Evolutionary conservation across 805 yeast species (phyloP), one percentile per base, ranked within the genome.

Genomic region (Vanderwaltozyma polyspora): DNA sequence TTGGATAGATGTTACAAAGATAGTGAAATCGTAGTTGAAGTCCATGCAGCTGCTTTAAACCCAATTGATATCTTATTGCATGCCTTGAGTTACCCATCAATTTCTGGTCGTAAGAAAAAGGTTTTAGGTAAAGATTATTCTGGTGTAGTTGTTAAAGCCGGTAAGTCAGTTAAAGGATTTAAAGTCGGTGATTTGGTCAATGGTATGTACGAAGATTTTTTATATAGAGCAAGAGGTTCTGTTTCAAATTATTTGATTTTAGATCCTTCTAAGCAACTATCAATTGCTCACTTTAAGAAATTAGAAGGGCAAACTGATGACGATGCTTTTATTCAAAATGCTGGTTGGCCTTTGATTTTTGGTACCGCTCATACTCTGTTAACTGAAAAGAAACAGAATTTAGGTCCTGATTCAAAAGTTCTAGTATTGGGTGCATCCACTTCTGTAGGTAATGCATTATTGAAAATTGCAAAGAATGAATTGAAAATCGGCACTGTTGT

Each of bases 381-480:
- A 21, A 49, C 51, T 7, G 38, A 47, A 6, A 43, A 46, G 19
- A 50, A 51, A 3, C 62, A 64, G 37, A 52, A 56, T 23, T 57
- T 70, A 15, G 62, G 59, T 25, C 61, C 62, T 9, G 57, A 60
- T 12, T 61, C 73, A 5, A 68, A 65, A 38, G 70, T 79, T 4
- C 62, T 81, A 31, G 66, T 83, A 15, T 60, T 80, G 31, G 94
- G 94, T 25, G 89, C 80, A 18, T 76, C 81, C 7, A 75, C 93
- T 1, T 59, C 77, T 11, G 86, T 79, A 12, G 86, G 87, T 16
- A 51, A 66, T 19, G 66, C 63, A 39, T 63, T 68, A 4, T 60
- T 73, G 24, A 82, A 76, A 52, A 52, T 80, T 27, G 72, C 78
- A 8, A 76, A 70, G 51, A 52, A 66, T 26, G 51, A 57, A 31